Percentiles rank a stretch among this genome's conserved stretches.
Conservation (phyloP, 176 grass and related monocot species). For the Otatea glauca region DNA sequence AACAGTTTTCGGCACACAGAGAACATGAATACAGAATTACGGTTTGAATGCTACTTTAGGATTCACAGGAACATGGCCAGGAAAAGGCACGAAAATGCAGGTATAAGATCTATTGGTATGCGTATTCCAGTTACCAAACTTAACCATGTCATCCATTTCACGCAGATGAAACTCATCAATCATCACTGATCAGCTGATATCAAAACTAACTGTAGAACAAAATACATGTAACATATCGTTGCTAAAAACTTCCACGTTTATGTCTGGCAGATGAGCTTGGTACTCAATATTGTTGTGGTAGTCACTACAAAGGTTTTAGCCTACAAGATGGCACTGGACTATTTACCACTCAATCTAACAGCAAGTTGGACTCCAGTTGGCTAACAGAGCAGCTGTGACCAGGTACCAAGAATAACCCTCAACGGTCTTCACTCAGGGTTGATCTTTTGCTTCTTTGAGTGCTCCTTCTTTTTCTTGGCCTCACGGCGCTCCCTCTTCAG, state of each 20-base stretch:
- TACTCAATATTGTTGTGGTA: not conserved
- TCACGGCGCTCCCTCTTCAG: constrained; percentile 86
- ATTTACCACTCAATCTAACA: constrained; percentile 40
- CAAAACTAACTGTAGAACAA: not conserved
- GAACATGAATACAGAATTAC: not conserved
- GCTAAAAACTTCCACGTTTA: constrained; percentile 27
- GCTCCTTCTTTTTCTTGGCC: constrained; percentile 75
- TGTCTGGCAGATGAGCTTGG: not conserved
- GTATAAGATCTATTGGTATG: not conserved
- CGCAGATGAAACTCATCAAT: not conserved
- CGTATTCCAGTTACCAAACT: not conserved
- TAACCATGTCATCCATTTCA: not conserved
- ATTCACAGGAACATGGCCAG: not conserved
- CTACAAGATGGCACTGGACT: constrained; percentile 37
- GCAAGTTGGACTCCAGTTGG: constrained; percentile 2
- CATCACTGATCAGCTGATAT: not conserved
- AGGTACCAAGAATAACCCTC: not conserved
- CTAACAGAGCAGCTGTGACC: not conserved
- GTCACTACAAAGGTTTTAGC: not conserved
- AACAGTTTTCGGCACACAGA: not conserved
- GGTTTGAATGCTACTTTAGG: not conserved
- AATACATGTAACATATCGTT: not conserved
- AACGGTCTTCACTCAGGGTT: constrained; percentile 45
- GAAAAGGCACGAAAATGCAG: not conserved
- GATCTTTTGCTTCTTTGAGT: constrained; percentile 78